Base-by-base conservation (phyloP, 2,329 filamentous ascomycete species). In the Diaporthe citriasiana region DNA sequence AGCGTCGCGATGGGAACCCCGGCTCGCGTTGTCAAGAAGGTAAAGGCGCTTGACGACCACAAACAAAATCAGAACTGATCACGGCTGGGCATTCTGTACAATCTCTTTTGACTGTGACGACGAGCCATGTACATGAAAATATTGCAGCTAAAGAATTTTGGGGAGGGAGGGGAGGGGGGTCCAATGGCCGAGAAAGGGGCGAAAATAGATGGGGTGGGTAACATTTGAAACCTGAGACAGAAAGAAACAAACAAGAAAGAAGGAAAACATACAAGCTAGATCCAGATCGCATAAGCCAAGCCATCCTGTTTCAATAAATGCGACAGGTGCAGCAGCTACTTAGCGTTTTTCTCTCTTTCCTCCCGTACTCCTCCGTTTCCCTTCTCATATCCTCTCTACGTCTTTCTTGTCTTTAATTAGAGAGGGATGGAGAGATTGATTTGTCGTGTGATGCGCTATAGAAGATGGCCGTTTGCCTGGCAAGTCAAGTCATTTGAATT, bases 1-100 rank as follows among this genome's bases (percentile, higher is more conserved):
- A 85, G 82, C 0, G 84, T 89, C 4, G 87, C 86, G 0, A 80
- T 87, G 10, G 87, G 87, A 0, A 78, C 84, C 4, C 87, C 87
- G 3, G 87, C 87, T 0, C 83, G 79, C 75, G 86, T 89, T 0
- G 80, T 87, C 25, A 88, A 85, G 80, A 86, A 82, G 74, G 83
- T 88, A 2, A 65, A 65, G 42, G 19, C 60, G 42, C 6, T 47
- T 22, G 42, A 65, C 6, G 30, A 65, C 7, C 13, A 35, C 4
- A 12, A 27, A 27, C 15, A 27, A 15, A 10, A 51, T 6, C n/a
- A 27, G n/a, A 42, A 57, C 6, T 60, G 38, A 60, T 42, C 38
- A 13, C 27, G 10, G 19, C n/a, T 22, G 25, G 47, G n/a, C 13
- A 15, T 9, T 19, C 10, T 57, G 10, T 6, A n/a, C 12, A 33